phyloP scores from a whole-genome alignment of 352 stramenopile species.

The Phytophthora crassamura region DNA sequence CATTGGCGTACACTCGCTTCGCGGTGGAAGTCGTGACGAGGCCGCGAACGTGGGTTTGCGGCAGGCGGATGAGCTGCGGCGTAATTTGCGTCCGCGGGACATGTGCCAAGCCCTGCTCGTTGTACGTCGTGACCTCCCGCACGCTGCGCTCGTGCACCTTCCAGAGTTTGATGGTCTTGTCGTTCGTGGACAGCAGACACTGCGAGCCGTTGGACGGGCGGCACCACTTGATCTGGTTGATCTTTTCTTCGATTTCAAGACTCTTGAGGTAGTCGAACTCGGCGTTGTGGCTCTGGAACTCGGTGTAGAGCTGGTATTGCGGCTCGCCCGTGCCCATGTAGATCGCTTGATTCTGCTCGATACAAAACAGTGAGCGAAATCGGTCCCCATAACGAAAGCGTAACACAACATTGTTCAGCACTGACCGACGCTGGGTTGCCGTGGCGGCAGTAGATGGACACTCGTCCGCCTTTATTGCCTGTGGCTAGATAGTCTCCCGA shows the following conservation, averaged over 20 bases:
- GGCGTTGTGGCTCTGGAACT: constrained; percentile 96
- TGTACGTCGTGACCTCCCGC: constrained; percentile 78
- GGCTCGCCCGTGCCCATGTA: constrained; percentile 41
- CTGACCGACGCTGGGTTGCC: constrained; percentile 37
- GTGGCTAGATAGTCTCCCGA: constrained; percentile 93
- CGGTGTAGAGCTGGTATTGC: constrained; percentile 87
- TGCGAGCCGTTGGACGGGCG: constrained; percentile 87
- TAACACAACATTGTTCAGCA: not conserved
- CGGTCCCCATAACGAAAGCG: not conserved
- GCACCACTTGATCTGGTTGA: constrained; percentile 98
- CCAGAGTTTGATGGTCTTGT: constrained; percentile 99
- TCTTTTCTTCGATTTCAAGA: constrained; percentile 98
- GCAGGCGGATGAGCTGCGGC: constrained; percentile 59
- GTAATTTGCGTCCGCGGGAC: constrained; percentile 31
- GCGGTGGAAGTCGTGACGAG: constrained; percentile 76
- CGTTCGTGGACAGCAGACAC: constrained; percentile 96
- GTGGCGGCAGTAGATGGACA: constrained; percentile 91
- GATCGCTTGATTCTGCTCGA: constrained; percentile 38
- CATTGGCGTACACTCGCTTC: constrained; percentile 92
- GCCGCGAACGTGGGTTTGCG: constrained; percentile 56
- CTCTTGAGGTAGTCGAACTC: constrained; percentile 99
- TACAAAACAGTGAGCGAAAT: not conserved
- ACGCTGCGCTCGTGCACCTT: constrained; percentile 90
- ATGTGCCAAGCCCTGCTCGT: constrained; percentile 47
- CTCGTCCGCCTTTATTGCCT: constrained; percentile 93